Conservation (phyloP, 371 early-diverging fungal species). For the Mucor mucedo region DNA sequence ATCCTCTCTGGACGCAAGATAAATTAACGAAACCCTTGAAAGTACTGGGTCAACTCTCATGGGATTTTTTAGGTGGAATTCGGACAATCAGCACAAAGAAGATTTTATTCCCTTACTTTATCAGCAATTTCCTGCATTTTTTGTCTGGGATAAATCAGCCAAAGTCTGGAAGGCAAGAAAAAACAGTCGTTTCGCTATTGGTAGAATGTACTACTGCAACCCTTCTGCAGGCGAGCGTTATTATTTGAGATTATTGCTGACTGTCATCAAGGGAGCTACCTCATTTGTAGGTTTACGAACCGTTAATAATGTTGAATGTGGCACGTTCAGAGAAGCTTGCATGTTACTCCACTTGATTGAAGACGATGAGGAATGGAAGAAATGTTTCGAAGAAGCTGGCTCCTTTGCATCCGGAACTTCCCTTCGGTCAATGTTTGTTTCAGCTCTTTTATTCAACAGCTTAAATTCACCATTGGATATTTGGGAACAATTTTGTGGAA, state of each 20-base stretch:
- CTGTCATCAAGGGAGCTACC: too few relatives aligned
- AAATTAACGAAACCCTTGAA: neutral
- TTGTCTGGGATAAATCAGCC: neutral
- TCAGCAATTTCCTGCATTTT: constrained; percentile 14
- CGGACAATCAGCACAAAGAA: neutral
- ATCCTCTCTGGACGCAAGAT: too few relatives aligned
- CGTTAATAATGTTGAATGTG: neutral
- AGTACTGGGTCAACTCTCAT: neutral
- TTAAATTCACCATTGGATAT: too few relatives aligned
- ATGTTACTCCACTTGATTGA: neutral
- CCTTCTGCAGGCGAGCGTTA: too few relatives aligned
- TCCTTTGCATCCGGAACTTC: too few relatives aligned
- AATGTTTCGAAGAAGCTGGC: too few relatives aligned
- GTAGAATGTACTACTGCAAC: too few relatives aligned
- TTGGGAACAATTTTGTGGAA: too few relatives aligned
- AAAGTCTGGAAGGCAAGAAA: constrained; percentile 5
- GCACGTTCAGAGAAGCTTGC: constrained; percentile 12
- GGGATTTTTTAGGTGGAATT: constrained; percentile 9
- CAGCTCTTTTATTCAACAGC: too few relatives aligned
- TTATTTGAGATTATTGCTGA: too few relatives aligned
- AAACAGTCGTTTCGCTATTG: constrained; percentile 1
- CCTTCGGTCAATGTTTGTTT: too few relatives aligned
- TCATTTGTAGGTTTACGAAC: too few relatives aligned
- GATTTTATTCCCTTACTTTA: neutral
- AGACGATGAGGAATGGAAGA: constrained; percentile 17